These are phyloP conservation scores for Oryza meridionalis DNA, from an alignment of 176 grass and related monocot genomes.

Conservation along the genomic window DNA sequence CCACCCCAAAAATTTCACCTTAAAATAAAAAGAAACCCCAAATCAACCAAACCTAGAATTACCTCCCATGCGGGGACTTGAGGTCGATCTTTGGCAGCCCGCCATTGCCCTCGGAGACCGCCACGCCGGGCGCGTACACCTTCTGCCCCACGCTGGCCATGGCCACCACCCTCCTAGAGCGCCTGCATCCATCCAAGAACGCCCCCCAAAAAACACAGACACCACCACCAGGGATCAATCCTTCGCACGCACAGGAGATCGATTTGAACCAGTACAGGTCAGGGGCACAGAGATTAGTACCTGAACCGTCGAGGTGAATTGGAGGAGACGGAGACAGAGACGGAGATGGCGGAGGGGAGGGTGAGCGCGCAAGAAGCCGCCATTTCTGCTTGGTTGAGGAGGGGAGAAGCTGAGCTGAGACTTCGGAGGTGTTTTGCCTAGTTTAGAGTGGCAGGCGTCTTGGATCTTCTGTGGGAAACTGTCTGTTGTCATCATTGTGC, in stretches of 20 bases:
- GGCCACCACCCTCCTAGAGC: constrained; percentile 44
- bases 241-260: not conserved
- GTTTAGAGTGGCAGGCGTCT: constrained; percentile 5
- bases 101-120: constrained; percentile 77
- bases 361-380: constrained; percentile 48
- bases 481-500: not conserved
- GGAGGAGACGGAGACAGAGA: constrained; percentile 24
- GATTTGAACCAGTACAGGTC: not conserved
- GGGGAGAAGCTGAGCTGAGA: constrained; percentile 35
- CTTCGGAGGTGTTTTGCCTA: constrained; percentile 34
- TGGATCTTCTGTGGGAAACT: constrained; percentile 28
- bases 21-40: constrained; percentile 9
- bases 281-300: not conserved
- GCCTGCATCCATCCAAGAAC: constrained; percentile 48
- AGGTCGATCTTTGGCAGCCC: constrained; percentile 76
- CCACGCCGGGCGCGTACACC: constrained; percentile 63
- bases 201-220: not conserved
- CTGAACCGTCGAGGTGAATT: constrained; percentile 46
- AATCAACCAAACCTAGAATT: not conserved
- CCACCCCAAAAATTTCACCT: not conserved
- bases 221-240: not conserved
- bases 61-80: constrained; percentile 82
- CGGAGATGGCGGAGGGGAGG: constrained; percentile 4
- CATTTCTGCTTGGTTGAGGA: constrained; percentile 40
- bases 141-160: constrained; percentile 67